Percentiles rank a stretch among this genome's conserved stretches.
Conservation (phyloP, 352 stramenopile species). For the Pythium oligandrum region DNA sequence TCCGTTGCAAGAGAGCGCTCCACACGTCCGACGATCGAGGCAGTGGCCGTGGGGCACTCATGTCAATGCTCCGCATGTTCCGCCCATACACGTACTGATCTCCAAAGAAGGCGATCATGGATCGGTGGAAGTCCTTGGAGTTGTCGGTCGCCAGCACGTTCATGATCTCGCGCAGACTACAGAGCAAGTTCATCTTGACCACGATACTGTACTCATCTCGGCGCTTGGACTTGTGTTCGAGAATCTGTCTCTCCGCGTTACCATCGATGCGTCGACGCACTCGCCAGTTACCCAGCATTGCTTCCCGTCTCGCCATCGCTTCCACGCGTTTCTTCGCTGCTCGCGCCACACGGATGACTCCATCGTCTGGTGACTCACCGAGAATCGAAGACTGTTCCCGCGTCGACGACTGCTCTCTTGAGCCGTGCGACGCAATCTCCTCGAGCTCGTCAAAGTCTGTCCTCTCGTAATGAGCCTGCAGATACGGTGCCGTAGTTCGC, state of each 20-base stretch:
- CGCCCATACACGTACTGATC: constrained; percentile 51
- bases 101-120: constrained; percentile 61
- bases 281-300: constrained; percentile 40
- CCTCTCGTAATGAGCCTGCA: no score
- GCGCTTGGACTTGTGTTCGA: background rate
- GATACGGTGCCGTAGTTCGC: no score
- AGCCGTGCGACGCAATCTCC: background rate
- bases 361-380: constrained; percentile 13
- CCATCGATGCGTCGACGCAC: constrained; percentile 1
- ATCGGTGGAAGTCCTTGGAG: constrained; percentile 44
- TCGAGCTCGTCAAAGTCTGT: no score
- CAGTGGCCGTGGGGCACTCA: no score
- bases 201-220: constrained; percentile 49
- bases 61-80: no score
- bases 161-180: constrained; percentile 56
- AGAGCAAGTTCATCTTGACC: constrained; percentile 51
- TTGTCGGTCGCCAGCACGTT: constrained; percentile 46
- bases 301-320: constrained; percentile 31
- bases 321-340: constrained; percentile 43
- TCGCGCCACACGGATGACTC: constrained; percentile 24
- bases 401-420: background rate
- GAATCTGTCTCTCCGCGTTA: background rate
- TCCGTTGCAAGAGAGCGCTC: no score
- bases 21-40: no score
- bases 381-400: constrained; percentile 9